These are phyloP conservation scores for Arachnopeziza araneosa DNA, from an alignment of 2,329 filamentous ascomycete genomes.

Conservation along the genomic window DNA sequence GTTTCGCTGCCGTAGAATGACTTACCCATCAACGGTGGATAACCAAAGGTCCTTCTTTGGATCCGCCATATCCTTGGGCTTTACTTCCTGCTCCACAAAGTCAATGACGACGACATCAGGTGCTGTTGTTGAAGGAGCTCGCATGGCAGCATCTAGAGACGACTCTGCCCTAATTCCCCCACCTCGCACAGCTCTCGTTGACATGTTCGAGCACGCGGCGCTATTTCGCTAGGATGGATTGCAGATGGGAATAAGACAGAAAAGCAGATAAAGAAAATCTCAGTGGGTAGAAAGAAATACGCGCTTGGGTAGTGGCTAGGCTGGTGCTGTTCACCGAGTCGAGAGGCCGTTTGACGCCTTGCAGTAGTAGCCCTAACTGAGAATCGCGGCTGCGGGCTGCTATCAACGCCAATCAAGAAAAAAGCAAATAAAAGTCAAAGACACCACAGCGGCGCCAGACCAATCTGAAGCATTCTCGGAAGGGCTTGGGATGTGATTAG, in stretches of 20 bases:
- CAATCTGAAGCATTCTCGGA: neutral
- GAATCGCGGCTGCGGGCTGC: neutral
- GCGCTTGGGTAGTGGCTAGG: neutral
- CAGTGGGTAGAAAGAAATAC: neutral
- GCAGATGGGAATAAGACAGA: neutral
- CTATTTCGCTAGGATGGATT: neutral
- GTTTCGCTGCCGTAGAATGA: conserved; percentile 2
- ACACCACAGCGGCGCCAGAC: neutral
- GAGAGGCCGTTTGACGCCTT: neutral
- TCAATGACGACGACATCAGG: conserved; percentile 38
- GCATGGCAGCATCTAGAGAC: conserved; percentile 37
- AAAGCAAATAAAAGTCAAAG: neutral
- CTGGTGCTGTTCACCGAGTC: neutral
- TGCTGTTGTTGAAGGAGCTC: conserved; percentile 33
- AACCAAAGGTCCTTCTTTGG: conserved; percentile 44
- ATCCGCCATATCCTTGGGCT: conserved; percentile 32
- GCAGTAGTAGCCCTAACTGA: neutral
- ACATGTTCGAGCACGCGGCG: neutral
- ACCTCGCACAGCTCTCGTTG: neutral
- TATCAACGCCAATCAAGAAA: neutral
- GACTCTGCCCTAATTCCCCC: conserved; percentile 8
- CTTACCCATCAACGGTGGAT: conserved; percentile 44
- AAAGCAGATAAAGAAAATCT: neutral
- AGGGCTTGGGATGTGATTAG: neutral
- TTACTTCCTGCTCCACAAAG: conserved; percentile 28